These are phyloP conservation scores for Sporothrix variecibatus DNA, from an alignment of 2,329 filamentous ascomycete genomes.

Conservation along the genomic window DNA sequence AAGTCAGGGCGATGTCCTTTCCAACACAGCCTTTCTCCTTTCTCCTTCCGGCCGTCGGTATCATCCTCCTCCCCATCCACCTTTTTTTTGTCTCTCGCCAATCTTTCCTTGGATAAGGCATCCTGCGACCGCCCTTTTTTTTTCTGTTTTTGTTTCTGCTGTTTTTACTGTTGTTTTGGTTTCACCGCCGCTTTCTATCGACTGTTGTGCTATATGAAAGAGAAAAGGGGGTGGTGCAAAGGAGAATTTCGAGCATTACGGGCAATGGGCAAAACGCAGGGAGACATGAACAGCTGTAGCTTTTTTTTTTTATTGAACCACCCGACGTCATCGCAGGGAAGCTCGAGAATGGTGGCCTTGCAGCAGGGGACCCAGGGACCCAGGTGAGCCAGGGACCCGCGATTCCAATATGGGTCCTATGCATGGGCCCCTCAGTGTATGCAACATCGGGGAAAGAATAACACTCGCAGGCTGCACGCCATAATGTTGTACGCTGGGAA, in stretches of 20 bases:
- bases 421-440: not conserved
- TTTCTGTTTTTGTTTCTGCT: not conserved
- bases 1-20: not conserved
- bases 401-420: not conserved
- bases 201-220: not conserved
- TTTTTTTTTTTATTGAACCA: not conserved
- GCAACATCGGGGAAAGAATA: not conserved
- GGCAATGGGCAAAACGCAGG: not conserved
- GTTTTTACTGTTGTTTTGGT: not conserved
- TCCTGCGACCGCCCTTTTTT: not conserved
- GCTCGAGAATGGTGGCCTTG: not conserved
- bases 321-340: not conserved
- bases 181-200: not conserved
- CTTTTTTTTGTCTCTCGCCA: not conserved
- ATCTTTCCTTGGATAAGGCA: not conserved
- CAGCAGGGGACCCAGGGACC: not conserved
- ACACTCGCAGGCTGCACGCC: not conserved
- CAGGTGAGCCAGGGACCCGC: not conserved
- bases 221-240: not conserved
- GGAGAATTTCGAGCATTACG: not conserved
- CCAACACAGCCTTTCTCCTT: not conserved
- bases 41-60: not conserved
- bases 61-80: not conserved
- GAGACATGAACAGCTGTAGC: not conserved
- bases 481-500: not conserved